Evolutionary conservation across 2,329 filamentous ascomycete species (phyloP).

Genomic region (Stagonosporopsis tanaceti): DNA sequence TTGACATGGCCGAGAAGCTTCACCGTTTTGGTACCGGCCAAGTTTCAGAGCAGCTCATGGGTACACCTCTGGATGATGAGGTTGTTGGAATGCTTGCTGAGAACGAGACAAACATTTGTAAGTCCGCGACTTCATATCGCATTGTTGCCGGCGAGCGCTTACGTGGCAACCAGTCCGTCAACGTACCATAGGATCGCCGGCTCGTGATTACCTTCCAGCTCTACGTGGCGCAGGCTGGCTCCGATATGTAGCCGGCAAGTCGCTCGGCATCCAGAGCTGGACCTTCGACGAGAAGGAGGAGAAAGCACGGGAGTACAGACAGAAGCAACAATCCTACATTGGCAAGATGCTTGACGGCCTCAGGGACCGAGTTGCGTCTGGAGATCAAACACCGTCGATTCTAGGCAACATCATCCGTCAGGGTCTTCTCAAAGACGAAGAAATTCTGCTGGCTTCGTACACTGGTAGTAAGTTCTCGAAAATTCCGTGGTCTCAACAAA

Average conservation of each 20-base stretch:
- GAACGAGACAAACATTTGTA: conserved; percentile 27
- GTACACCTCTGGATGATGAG: conserved; percentile 20
- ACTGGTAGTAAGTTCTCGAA: conserved; percentile 23
- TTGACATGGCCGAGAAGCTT: conserved; percentile 25
- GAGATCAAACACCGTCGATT: conserved; percentile 26
- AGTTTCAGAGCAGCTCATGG: conserved; percentile 26
- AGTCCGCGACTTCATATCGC: background rate
- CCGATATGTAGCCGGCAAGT: conserved; percentile 20
- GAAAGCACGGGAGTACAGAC: conserved; percentile 23
- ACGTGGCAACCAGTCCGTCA: conserved; percentile 18
- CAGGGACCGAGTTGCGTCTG: conserved; percentile 14
- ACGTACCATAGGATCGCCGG: conserved; percentile 23
- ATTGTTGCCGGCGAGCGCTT: too few relatives aligned
- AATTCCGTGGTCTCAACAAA: background rate
- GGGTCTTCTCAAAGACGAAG: conserved; percentile 22
- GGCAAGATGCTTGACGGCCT: conserved; percentile 22
- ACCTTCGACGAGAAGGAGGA: conserved; percentile 22
- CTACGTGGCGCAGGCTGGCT: conserved; percentile 15
- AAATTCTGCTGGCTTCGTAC: conserved; percentile 24
- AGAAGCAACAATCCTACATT: conserved; percentile 22
- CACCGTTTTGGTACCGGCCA: conserved; percentile 25
- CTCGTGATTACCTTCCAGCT: conserved; percentile 23
- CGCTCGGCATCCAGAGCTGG: conserved; percentile 20
- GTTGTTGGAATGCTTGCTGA: conserved; percentile 25
- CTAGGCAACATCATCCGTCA: conserved; percentile 25